phyloP scores from a whole-genome alignment of 1,139 yeast species.

The Ogataea hybrid region DNA sequence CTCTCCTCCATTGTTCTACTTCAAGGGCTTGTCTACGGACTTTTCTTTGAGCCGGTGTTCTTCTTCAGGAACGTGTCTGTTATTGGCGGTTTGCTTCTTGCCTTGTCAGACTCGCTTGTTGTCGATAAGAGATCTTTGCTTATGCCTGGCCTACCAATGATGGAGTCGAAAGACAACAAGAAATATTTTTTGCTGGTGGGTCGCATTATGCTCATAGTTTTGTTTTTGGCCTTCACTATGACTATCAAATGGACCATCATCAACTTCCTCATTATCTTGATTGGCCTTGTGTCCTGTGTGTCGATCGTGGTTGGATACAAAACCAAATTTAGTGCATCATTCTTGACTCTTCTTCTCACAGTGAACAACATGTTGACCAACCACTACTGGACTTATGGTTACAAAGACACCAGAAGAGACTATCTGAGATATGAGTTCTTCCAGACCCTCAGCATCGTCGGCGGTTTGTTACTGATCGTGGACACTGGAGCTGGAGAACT shows the following conservation, averaged over 20 bases:
- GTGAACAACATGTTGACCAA: slow-evolving; percentile 77
- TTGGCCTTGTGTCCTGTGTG: slow-evolving; percentile 71
- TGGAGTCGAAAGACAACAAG: slow-evolving; percentile 78
- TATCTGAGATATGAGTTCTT: slow-evolving; percentile 89
- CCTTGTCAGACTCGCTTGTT: slow-evolving; percentile 85
- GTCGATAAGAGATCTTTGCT: slow-evolving; percentile 67
- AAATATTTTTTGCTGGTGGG: slow-evolving; percentile 89
- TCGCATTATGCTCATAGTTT: slow-evolving; percentile 76
- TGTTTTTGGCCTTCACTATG: slow-evolving; percentile 84
- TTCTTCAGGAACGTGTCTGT: slow-evolving; percentile 85
- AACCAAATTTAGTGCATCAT: slow-evolving; percentile 84
- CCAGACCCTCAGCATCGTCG: slow-evolving; percentile 93
- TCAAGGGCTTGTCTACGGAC: slow-evolving; percentile 90
- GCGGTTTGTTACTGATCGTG: slow-evolving; percentile 87
- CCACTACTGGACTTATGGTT: slow-evolving; percentile 82
- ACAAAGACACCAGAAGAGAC: slow-evolving; percentile 79
- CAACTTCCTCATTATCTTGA: slow-evolving; percentile 60
- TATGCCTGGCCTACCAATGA: slow-evolving; percentile 90
- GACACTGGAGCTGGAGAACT: slow-evolving; percentile 97
- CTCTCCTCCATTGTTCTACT: slow-evolving; percentile 70
- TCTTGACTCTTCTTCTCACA: slow-evolving; percentile 70
- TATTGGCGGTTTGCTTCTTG: slow-evolving; percentile 89
- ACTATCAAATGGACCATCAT: slow-evolving; percentile 73
- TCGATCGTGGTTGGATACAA: slow-evolving; percentile 91
- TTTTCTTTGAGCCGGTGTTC: slow-evolving; percentile 78